These are phyloP conservation scores for Neoboletus subvelutipes DNA, from an alignment of 768 basidiomycete genomes.

Conservation along the genomic window DNA sequence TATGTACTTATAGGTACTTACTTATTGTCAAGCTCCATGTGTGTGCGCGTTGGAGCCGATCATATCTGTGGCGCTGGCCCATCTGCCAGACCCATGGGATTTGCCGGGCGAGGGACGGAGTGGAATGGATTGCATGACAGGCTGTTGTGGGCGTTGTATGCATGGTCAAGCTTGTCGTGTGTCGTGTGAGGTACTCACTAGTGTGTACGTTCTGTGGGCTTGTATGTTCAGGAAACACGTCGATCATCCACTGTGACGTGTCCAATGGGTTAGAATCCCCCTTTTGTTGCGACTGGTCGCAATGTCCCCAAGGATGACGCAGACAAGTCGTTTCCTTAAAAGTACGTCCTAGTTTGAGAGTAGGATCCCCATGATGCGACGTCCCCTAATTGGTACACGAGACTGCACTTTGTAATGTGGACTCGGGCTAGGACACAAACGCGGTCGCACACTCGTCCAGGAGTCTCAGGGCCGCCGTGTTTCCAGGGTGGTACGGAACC, in stretches of 20 bases:
- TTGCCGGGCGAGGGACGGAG: neutral
- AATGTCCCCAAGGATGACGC: neutral
- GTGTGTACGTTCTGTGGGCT: neutral
- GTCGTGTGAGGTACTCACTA: neutral
- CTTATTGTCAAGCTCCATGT: neutral
- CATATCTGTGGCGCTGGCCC: neutral
- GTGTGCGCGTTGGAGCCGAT: neutral
- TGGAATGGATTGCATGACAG: neutral
- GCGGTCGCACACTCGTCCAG: neutral
- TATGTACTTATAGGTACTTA: neutral
- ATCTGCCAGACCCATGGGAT: neutral
- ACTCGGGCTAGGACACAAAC: neutral
- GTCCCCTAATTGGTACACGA: neutral
- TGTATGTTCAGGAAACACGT: neutral
- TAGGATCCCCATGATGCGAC: neutral
- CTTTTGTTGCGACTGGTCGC: neutral
- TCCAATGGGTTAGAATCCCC: neutral
- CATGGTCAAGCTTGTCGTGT: neutral
- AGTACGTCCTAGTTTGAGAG: neutral
- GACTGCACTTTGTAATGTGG: neutral
- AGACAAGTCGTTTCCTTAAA: too few species aligned
- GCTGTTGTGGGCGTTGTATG: neutral
- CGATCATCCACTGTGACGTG: neutral
- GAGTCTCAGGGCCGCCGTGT: neutral
- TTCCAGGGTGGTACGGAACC: neutral